These are phyloP conservation scores for Syncephalis fuscata DNA, from an alignment of 371 early-diverging fungal species.

Conservation along the genomic window DNA sequence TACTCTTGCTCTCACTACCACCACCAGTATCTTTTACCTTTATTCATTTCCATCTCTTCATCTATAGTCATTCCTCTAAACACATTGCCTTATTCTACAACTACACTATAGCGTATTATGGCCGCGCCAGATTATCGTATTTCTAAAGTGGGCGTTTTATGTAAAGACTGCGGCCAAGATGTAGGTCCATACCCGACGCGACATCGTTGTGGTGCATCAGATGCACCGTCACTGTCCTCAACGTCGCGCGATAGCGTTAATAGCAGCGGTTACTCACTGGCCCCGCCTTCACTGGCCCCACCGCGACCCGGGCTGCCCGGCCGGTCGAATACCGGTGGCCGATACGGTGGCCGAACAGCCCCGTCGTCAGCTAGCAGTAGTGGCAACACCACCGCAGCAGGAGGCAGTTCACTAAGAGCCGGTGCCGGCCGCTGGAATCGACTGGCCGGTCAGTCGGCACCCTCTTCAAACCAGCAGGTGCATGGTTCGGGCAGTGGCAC, in stretches of 20 bases:
- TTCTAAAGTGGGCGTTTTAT: slow-evolving; percentile 37
- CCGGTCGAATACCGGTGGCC: neutral
- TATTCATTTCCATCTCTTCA: too few relatives aligned
- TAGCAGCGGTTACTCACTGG: too few relatives aligned
- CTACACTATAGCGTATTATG: too few relatives aligned
- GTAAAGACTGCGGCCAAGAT: slow-evolving; percentile 50
- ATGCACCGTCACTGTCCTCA: slow-evolving; percentile 24
- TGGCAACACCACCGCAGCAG: neutral
- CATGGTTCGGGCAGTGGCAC: neutral
- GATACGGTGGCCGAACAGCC: neutral
- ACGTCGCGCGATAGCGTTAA: slow-evolving; percentile 2
- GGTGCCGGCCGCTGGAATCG: too few relatives aligned
- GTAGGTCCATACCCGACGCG: slow-evolving; percentile 48
- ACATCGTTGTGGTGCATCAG: slow-evolving; percentile 32
- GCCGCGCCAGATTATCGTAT: slow-evolving; percentile 32
- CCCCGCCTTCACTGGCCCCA: too few relatives aligned
- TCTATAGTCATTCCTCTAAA: too few relatives aligned
- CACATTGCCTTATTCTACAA: too few relatives aligned
- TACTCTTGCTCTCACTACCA: too few relatives aligned
- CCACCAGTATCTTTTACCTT: too few relatives aligned
- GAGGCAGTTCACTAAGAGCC: too few relatives aligned
- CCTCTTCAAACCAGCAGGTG: too few relatives aligned
- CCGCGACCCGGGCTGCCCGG: neutral
- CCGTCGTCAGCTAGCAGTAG: neutral
- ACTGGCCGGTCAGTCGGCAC: too few relatives aligned